Base-by-base conservation (phyloP, 2,329 filamentous ascomycete genomes). In the Berkeleyomyces rouxiae region DNA sequence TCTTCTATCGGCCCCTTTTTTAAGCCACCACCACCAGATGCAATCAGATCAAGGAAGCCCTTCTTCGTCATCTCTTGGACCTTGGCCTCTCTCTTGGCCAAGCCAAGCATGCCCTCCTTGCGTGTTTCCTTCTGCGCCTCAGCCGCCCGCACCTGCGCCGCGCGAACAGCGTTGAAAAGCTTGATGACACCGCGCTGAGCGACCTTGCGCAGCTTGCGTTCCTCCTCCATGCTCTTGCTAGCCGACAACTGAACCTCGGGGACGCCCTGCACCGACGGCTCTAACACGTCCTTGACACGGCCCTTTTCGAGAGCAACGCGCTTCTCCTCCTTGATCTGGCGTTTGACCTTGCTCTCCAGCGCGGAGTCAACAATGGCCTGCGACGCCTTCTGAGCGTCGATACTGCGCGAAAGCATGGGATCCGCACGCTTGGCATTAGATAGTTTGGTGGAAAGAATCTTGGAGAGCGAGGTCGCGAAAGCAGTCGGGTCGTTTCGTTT, bases 21-120 rank as follows among this genome's bases (percentile, higher is more conserved):
- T 67, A 83, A 67, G 31, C 76, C 77, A 0, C 82, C 81, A 9
- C 82, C 82, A 23, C 82, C 81, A 1, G 79, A 81, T 3, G 82
- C 82, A 71, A 99, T 96, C 72, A 97, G 75, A 66, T 97, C 92
- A 72, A 99, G 74, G 75, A 97, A 99, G 0, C 92, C 91, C 76
- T 96, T 88, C 77, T 95, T 95, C 72, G 87, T 95, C 85, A 99
- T 93, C 78, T 97, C 91, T 67, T 89, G 93, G 61, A 95, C 79
- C 76, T 87, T 90, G 74, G 95, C 90, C 74, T 95, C 87, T 67
- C 90, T 83, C 73, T 87, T 83, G 66, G 81, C 82, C 70, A 90
- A 83, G 1, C 92, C 92, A 40, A 96, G 81, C 0, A 95, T 77
- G 3, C 90, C 88, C 65, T 85, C 82, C 67, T 83, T 83, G 73